These are phyloP conservation scores for Penicillium sp. DNA, from an alignment of 2,329 filamentous ascomycete genomes.

Conservation along the genomic window DNA sequence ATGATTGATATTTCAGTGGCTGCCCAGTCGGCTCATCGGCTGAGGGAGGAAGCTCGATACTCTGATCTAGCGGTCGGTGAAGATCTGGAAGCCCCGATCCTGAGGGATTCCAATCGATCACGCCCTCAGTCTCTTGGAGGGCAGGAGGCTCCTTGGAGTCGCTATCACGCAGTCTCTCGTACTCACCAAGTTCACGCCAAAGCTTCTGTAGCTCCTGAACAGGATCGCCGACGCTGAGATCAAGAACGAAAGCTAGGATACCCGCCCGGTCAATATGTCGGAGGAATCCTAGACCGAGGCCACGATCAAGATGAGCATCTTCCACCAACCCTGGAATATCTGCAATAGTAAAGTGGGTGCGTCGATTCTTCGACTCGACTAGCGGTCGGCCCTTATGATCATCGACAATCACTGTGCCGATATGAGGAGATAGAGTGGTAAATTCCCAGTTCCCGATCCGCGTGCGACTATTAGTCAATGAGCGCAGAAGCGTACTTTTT, in stretches of 20 bases:
- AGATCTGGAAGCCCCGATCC: constrained; percentile 28
- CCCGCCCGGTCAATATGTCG: constrained; percentile 93
- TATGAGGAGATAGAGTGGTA: constrained; percentile 91
- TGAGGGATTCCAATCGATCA: constrained; percentile 53
- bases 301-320: constrained; percentile 88
- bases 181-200: constrained; percentile 89
- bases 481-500: constrained; percentile 88
- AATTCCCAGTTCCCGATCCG: constrained; percentile 95
- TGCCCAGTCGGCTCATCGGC: constrained; percentile 7
- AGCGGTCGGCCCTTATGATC: constrained; percentile 76
- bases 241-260: constrained; percentile 91
- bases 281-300: constrained; percentile 87
- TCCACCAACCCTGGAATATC: constrained; percentile 95
- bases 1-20: constrained; percentile 16
- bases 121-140: constrained; percentile 58
- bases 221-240: constrained; percentile 79
- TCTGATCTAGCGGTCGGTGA: constrained; percentile 11
- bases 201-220: constrained; percentile 77
- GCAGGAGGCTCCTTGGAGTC: constrained; percentile 69
- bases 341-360: constrained; percentile 87
- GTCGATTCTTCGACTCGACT: constrained; percentile 57
- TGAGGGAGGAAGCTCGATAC: constrained; percentile 1
- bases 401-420: constrained; percentile 93
- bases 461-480: constrained; percentile 85
- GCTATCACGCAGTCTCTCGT: constrained; percentile 78